Evolutionary conservation across 2,329 filamentous ascomycete species (phyloP).

Genomic region (Claviceps sp.): DNA sequence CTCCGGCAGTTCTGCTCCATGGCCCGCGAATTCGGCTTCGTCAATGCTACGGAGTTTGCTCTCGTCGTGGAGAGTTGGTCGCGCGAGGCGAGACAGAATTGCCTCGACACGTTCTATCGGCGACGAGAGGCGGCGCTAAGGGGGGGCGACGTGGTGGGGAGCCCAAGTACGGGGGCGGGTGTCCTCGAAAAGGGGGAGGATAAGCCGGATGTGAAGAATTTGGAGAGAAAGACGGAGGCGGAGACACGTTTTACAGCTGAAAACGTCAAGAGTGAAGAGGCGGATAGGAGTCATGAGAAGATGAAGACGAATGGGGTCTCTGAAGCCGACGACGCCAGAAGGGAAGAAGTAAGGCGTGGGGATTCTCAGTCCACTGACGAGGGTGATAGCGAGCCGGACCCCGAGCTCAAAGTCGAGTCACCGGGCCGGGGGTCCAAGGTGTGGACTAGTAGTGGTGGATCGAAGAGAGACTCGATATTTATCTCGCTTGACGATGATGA

Average conservation of each 20-base stretch:
- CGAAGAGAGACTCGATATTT: slow-evolving; percentile 21
- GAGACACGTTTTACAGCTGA: background rate
- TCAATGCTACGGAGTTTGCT: slow-evolving; percentile 70
- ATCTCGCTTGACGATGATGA: slow-evolving; percentile 23
- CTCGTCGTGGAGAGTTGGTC: slow-evolving; percentile 84
- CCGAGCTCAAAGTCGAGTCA: background rate
- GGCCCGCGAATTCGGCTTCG: slow-evolving; percentile 66
- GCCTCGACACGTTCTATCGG: slow-evolving; percentile 68
- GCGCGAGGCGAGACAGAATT: slow-evolving; percentile 65
- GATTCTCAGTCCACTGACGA: background rate
- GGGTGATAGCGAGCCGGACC: background rate
- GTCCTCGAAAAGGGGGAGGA: background rate
- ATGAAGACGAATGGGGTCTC: slow-evolving; percentile 1
- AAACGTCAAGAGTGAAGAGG: background rate
- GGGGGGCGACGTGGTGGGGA: slow-evolving; percentile 7
- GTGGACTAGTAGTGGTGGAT: slow-evolving; percentile 9
- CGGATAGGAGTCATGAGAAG: background rate
- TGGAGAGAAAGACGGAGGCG: background rate
- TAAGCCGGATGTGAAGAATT: slow-evolving; percentile 3
- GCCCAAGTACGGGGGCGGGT: background rate
- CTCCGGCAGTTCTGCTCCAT: slow-evolving; percentile 82
- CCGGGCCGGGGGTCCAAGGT: slow-evolving; percentile 2
- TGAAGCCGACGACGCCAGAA: slow-evolving; percentile 8
- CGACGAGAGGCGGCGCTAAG: slow-evolving; percentile 39
- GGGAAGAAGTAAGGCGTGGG: background rate